Evolutionary conservation across 192 early-diverging fungal genomes (phyloP).

Genomic region (Glomus cerebriforme): DNA sequence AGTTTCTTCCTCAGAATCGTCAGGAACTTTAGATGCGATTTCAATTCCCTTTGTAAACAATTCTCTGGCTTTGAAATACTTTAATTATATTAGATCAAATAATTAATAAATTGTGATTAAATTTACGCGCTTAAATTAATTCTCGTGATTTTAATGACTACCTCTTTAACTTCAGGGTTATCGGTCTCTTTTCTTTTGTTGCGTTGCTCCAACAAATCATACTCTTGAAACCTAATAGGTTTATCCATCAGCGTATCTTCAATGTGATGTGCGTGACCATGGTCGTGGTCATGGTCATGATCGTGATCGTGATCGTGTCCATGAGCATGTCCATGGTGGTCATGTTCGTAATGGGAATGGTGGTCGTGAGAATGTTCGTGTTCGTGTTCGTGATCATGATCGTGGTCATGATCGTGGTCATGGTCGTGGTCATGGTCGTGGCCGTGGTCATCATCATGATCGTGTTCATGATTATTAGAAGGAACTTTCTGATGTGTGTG

Average conservation of each 20-base stretch:
- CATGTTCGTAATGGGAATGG: background rate
- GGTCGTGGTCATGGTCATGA: too few relatives aligned
- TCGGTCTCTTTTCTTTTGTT: conserved; percentile 21
- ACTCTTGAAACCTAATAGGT: conserved; percentile 1
- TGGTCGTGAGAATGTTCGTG: conserved; percentile 22
- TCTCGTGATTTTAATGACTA: background rate
- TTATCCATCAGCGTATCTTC: background rate
- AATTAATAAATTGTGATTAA: background rate
- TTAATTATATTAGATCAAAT: background rate
- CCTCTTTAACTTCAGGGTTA: conserved; percentile 27
- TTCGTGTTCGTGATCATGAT: conserved; percentile 5
- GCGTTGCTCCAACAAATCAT: conserved; percentile 25
- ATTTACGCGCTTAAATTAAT: background rate
- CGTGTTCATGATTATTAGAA: conserved; percentile 1
- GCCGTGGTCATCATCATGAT: conserved; percentile 12
- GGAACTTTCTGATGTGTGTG: background rate
- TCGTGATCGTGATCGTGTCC: background rate
- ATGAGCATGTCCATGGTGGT: background rate
- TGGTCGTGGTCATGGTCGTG: conserved; percentile 24
- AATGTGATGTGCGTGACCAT: background rate
- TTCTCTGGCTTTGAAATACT: conserved; percentile 59
- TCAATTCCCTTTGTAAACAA: conserved; percentile 53
- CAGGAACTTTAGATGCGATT: conserved; percentile 52
- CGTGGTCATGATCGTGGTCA: background rate
- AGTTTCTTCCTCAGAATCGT: conserved; percentile 49